Base-by-base conservation (phyloP, 495 filamentous ascomycete species). In the Penicillium waksmanii region DNA sequence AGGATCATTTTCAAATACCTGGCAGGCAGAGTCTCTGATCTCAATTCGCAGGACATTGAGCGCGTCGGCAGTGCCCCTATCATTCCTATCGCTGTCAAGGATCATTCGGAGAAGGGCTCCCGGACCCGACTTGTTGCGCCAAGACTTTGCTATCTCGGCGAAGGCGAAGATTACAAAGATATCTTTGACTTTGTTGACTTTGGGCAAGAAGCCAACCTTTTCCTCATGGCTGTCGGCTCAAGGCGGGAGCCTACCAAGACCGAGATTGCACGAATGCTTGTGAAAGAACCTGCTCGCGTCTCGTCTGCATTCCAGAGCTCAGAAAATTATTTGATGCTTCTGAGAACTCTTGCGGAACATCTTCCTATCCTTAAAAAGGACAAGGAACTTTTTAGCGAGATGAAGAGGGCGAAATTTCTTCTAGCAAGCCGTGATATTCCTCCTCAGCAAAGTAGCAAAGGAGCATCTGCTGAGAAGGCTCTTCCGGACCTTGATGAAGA, bases 121-220 rank as follows among this genome's bases (percentile, higher is more conserved):
- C 61, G 40, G 21, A 56, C 78, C 25, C 80, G 77, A 36, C 75
- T 80, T 56, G 70, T 92, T 35, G 78, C 82, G 27, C 94, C 93
- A 2, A 80, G 75, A 25, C 73, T 84, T 34, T 92, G 89, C 66
- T 97, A 95, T 73, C 80, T 98, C 7, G 87, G 88, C 21, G 88
- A 90, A 21, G 84, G 82, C 23, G 87, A 87, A 56, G 77, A 86
- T 19, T 98, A 93, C 64, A 87, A 83, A 38, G 91, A 95, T 27
- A 92, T 99, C 17, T 96, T 98, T 62, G 93, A 97, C 69, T 99
- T 96, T 73, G 92, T 98, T 4, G 89, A 97, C 70, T 97, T 97
- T 74, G 92, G 93, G 3, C 71, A 81, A 52, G 85, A 93, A 66
- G 94, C 92, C 3, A 97, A 98, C 64, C 77, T 88, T 0, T 98